Conservation (phyloP, 176 grass and related monocot genomes). For the Oryza meridionalis region DNA sequence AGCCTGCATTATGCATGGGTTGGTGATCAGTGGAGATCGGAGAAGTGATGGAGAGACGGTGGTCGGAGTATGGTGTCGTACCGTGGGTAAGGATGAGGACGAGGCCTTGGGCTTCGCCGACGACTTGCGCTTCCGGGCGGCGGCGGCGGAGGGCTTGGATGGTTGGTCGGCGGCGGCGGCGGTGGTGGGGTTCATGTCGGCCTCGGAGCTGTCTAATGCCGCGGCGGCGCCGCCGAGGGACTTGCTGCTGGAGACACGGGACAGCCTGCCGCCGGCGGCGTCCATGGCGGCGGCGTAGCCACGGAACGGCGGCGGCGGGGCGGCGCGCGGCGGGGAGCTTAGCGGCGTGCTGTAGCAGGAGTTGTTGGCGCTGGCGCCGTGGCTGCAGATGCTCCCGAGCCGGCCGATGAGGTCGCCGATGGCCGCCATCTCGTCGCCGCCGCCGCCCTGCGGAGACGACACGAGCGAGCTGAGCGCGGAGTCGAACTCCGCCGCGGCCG, state of each 20-base stretch:
- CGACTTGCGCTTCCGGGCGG: slow-evolving; percentile 54
- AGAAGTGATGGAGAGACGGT: neutral
- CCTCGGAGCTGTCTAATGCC: neutral
- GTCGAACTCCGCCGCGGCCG: slow-evolving; percentile 53
- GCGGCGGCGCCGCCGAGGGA: slow-evolving; percentile 34
- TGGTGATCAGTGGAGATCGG: neutral
- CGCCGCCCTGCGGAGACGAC: slow-evolving; percentile 42
- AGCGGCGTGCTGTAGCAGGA: slow-evolving; percentile 71
- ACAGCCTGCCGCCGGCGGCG: slow-evolving; percentile 47
- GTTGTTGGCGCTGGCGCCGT: slow-evolving; percentile 37
- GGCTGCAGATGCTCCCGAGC: slow-evolving; percentile 70
- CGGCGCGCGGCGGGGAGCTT: slow-evolving; percentile 55
- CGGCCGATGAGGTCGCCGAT: slow-evolving; percentile 70
- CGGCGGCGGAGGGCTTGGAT: slow-evolving; percentile 1
- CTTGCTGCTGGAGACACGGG: slow-evolving; percentile 52
- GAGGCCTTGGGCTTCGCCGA: slow-evolving; percentile 45
- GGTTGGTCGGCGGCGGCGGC: neutral
- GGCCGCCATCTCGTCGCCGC: slow-evolving; percentile 31
- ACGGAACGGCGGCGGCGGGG: neutral
- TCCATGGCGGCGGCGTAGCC: slow-evolving; percentile 23
- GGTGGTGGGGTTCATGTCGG: slow-evolving; percentile 29
- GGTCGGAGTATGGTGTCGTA: neutral
- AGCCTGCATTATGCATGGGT: slow-evolving; percentile 14
- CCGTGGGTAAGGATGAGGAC: slow-evolving; percentile 10
- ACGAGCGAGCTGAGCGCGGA: slow-evolving; percentile 70